phyloP scores from a whole-genome alignment of 2,329 filamentous ascomycete genomes.

The Fusarium algeriense region DNA sequence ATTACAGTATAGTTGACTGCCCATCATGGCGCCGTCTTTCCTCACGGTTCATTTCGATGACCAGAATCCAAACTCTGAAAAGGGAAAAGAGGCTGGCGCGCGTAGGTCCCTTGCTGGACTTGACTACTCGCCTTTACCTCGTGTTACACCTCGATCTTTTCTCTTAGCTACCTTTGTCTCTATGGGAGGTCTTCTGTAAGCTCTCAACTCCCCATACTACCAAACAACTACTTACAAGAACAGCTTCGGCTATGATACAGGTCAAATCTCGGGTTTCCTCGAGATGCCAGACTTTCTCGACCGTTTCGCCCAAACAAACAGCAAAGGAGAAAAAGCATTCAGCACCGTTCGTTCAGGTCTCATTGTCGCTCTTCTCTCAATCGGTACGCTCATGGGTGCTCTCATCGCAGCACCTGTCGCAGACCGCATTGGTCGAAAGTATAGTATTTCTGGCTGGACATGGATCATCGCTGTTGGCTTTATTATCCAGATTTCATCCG shows the following conservation, averaged over 20 bases:
- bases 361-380: constrained; percentile 69
- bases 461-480: constrained; percentile 73
- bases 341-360: constrained; percentile 67
- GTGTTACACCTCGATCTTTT: constrained; percentile 54
- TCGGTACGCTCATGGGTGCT: constrained; percentile 71
- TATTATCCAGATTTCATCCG: constrained; percentile 73
- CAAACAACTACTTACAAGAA: neutral
- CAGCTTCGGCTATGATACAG: constrained; percentile 62
- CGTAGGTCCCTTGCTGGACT: constrained; percentile 54
- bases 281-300: constrained; percentile 68
- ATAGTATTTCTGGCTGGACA: constrained; percentile 72
- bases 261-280: constrained; percentile 68
- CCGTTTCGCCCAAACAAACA: constrained; percentile 61
- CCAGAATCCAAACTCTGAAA: constrained; percentile 57
- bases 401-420: constrained; percentile 71
- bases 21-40: constrained; percentile 39
- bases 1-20: neutral
- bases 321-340: constrained; percentile 59
- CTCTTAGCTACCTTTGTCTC: constrained; percentile 57
- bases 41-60: constrained; percentile 57
- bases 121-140: constrained; percentile 60
- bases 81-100: constrained; percentile 43
- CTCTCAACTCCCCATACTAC: neutral
- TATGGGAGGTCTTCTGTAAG: constrained; percentile 60
- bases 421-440: constrained; percentile 73